These are phyloP conservation scores for Neurospora sp. DNA, from an alignment of 495 filamentous ascomycete species.

Conservation along the genomic window DNA sequence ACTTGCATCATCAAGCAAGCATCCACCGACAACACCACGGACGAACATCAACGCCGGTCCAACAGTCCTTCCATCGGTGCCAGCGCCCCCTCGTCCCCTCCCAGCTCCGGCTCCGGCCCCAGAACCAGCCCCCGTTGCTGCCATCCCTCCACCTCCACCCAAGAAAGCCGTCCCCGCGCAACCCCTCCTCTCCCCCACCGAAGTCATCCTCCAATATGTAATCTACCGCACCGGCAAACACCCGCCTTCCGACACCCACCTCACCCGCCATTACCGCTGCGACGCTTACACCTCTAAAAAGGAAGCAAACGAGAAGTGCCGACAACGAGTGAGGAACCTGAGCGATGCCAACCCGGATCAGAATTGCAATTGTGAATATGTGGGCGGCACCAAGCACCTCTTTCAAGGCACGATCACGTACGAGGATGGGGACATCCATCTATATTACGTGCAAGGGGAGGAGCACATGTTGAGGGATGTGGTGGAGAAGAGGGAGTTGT, in stretches of 20 bases:
- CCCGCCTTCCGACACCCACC: neutral
- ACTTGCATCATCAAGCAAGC: neutral
- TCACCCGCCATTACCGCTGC: neutral
- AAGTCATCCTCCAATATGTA: neutral
- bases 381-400: neutral
- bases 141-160: neutral
- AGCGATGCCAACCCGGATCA: neutral
- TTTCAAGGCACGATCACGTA: neutral
- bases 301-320: neutral
- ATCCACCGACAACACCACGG: neutral
- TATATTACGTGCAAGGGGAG: constrained; percentile 4
- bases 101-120: neutral
- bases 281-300: neutral
- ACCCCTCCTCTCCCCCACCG: neutral
- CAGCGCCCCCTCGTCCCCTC: neutral
- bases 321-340: neutral
- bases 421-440: neutral
- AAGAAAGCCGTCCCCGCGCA: neutral
- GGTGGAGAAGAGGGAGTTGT: neutral
- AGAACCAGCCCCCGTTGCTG: neutral
- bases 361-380: too few relatives aligned
- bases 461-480: neutral
- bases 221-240: constrained; percentile 1
- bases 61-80: neutral
- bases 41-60: neutral